Base-by-base conservation (phyloP, 179 eudicot species). In the Actinidia chinensis region DNA sequence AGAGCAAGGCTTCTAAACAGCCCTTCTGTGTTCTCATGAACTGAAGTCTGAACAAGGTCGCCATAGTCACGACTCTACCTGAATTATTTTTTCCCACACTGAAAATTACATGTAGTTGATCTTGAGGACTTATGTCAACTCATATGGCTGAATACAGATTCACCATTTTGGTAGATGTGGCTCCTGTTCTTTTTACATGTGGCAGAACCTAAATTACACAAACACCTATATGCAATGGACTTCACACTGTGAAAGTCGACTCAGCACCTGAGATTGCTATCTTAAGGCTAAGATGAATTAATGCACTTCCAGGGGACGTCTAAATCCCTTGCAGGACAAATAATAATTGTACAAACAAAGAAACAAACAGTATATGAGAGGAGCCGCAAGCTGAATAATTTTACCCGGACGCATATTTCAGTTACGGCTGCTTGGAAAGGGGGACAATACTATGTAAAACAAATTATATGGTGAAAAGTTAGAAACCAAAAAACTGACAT, bases 141-240 rank as follows among this genome's bases (percentile, higher is more conserved):
- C 3, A 9, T 15, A 2, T 7, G 56, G 42, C 74, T 15, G 15
- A 48, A 50, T 51, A 50, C 43, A 25, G 60, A 50, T 25, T 71
- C 74, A 51, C 11, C 23, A 55, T 50, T 28, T 71, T 28, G 75
- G 43, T 8, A 42, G 40, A 55, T 69, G 10, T 69, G 61, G 73
- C 17, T 47, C 8, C 1, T 4, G 18, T 69, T 20, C 36, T 44
- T n/a, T n/a, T 48, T 68, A 18, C 73, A 23, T 68, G 13, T 8
- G 28, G 22, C 59, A 22, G 52, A 68, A 69, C 56, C 56, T 28
- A 69, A 14, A 22, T 69, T 28, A 46, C 54, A 18, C 61, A 4
- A 56, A 56, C 25, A 20, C 70, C 70, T 42, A 40, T 15, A 22
- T 6, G 33, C 54, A 10, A 46, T 48, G 36, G 73, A 10, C 54